phyloP scores from a whole-genome alignment of 352 stramenopile genomes.

The Globisporangium carolinianum region DNA sequence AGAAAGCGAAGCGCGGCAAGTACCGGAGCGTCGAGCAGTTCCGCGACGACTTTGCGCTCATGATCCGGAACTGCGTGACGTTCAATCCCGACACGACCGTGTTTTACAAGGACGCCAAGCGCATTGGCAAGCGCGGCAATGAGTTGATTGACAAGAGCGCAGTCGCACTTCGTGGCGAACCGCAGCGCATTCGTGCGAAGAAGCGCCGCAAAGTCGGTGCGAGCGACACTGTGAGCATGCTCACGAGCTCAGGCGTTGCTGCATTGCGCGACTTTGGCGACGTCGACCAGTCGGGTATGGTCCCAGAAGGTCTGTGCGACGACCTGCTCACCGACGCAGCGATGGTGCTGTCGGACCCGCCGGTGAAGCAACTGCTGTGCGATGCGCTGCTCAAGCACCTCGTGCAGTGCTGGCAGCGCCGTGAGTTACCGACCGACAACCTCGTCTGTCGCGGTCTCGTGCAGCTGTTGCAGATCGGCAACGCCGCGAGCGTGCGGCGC shows the following conservation, averaged over 20 bases:
- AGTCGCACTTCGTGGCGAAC: constrained; percentile 51
- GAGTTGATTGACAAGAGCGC: constrained; percentile 74
- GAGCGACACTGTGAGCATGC: constrained; percentile 60
- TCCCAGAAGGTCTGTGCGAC: constrained; percentile 75
- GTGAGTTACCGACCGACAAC: constrained; percentile 78
- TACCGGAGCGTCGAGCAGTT: constrained; percentile 82
- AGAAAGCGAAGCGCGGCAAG: constrained; percentile 69
- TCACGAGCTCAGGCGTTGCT: constrained; percentile 57
- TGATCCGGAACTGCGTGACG: constrained; percentile 84
- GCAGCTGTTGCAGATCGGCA: constrained; percentile 79
- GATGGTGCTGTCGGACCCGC: constrained; percentile 66
- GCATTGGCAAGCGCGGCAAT: constrained; percentile 71
- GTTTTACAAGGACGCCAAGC: constrained; percentile 86
- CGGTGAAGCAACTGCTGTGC: constrained; percentile 75
- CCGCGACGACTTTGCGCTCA: constrained; percentile 73
- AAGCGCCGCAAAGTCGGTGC: constrained; percentile 66
- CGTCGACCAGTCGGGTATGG: constrained; percentile 76
- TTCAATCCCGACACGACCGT: constrained; percentile 84
- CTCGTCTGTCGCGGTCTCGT: constrained; percentile 70
- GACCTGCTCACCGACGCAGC: constrained; percentile 69
- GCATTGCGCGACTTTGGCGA: constrained; percentile 64
- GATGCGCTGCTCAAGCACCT: constrained; percentile 68
- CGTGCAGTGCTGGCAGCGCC: constrained; percentile 43
- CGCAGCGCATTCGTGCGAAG: constrained; percentile 67
- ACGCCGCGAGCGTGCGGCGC: constrained; percentile 64